These are phyloP conservation scores for Lachnellula cervina DNA, from an alignment of 2,329 filamentous ascomycete species.

Conservation along the genomic window DNA sequence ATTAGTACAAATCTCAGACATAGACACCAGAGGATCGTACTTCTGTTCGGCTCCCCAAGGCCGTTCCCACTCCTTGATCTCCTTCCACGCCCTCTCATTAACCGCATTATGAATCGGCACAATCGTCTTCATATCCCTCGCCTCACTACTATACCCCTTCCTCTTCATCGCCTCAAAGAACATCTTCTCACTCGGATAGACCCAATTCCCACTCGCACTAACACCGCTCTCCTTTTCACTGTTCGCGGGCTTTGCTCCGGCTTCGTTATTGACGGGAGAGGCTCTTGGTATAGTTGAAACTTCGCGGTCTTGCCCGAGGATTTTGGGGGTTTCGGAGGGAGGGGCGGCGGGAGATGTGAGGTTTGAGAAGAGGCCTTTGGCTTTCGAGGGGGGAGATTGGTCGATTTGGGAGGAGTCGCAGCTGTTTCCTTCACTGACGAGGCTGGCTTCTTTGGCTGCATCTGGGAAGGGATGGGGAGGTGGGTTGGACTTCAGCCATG, in stretches of 20 bases:
- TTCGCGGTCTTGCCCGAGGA: conserved; percentile 63
- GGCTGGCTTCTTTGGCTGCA: conserved; percentile 26
- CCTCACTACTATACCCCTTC: conserved; percentile 70
- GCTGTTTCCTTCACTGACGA: conserved; percentile 31
- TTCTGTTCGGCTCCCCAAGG: conserved; percentile 56
- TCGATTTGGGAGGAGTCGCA: conserved; percentile 33
- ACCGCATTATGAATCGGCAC: conserved; percentile 98
- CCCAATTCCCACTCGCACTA: conserved; percentile 76
- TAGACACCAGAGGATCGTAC: conserved; percentile 35
- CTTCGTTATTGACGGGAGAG: conserved; percentile 35
- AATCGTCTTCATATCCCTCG: conserved; percentile 79
- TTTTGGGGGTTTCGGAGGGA: conserved; percentile 3
- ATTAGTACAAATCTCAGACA: conserved; percentile 7
- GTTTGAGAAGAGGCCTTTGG: conserved; percentile 18
- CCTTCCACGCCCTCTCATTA: conserved; percentile 91
- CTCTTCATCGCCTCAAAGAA: conserved; percentile 97
- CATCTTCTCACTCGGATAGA: conserved; percentile 94
- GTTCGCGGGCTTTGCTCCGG: conserved; percentile 56
- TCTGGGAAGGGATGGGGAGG: conserved; percentile 23
- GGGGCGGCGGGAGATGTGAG: conserved; percentile 11
- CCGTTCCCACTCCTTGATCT: conserved; percentile 86
- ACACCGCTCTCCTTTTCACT: conserved; percentile 72
- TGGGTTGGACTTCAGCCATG: conserved; percentile 60
- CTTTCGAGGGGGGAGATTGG: conserved; percentile 30
- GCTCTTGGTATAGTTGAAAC: conserved; percentile 75